phyloP scores from a whole-genome alignment of 768 basidiomycete species.

The Pisolithus orientalis region DNA sequence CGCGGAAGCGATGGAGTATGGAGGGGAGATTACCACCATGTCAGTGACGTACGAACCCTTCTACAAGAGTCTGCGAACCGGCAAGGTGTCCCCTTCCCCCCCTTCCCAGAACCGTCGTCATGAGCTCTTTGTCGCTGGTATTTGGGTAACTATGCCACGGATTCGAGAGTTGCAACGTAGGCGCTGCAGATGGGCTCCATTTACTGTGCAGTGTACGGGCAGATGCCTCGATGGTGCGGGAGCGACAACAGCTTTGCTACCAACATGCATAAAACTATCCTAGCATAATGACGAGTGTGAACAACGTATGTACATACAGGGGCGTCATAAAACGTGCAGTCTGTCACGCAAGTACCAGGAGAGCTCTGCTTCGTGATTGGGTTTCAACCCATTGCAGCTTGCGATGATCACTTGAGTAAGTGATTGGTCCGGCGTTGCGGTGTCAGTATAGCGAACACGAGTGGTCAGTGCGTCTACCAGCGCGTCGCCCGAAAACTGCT shows the following conservation, averaged over 20 bases:
- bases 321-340: constrained; percentile 19
- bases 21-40: constrained; percentile 28
- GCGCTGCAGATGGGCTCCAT: too few species aligned
- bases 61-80: constrained; percentile 33
- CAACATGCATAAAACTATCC: not conserved
- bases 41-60: constrained; percentile 32
- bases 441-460: constrained; percentile 39
- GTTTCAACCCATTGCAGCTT: constrained; percentile 17
- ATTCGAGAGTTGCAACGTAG: too few species aligned
- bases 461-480: constrained; percentile 46
- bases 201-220: too few species aligned
- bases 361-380: constrained; percentile 16
- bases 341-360: constrained; percentile 21
- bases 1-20: constrained; percentile 28
- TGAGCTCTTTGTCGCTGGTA: not conserved
- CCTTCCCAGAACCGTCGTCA: not conserved
- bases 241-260: too few species aligned
- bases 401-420: constrained; percentile 19
- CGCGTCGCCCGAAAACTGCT: constrained; percentile 52
- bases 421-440: constrained; percentile 21
- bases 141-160: too few species aligned
- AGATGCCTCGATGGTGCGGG: too few species aligned
- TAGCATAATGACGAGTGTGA: not conserved
- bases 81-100: constrained; percentile 26
- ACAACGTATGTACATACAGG: too few species aligned